Evolutionary conservation across 208 protist species (phyloP).

Genomic region (Phytomonas sp.): DNA sequence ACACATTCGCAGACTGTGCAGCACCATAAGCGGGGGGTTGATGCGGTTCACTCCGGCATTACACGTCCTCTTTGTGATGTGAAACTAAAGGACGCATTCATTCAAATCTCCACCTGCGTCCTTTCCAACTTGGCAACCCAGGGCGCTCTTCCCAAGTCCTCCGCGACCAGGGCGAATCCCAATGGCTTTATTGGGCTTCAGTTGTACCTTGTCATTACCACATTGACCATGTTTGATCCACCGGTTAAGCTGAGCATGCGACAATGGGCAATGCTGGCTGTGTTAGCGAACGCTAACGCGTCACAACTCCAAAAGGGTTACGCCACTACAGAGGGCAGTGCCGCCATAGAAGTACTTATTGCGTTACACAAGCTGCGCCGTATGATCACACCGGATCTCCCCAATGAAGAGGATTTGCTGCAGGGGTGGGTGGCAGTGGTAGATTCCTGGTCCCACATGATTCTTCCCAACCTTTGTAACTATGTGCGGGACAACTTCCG

Average conservation of each 20-base stretch:
- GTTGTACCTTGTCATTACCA: conserved; percentile 18
- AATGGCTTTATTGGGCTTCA: conserved; percentile 9
- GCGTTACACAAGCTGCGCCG: conserved; percentile 22
- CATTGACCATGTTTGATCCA: conserved; percentile 12
- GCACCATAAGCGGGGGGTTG: not conserved
- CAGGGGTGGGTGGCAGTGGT: not conserved
- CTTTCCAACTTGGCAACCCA: not conserved
- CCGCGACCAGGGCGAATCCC: not conserved
- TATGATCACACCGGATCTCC: not conserved
- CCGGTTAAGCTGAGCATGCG: not conserved
- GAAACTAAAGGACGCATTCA: not conserved
- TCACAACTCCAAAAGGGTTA: not conserved
- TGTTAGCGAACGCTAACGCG: conserved; percentile 4
- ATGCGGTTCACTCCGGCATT: not conserved
- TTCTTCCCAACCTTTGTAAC: not conserved
- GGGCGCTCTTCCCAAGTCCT: not conserved
- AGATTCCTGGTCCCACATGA: not conserved
- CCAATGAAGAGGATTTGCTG: not conserved
- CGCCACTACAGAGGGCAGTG: conserved; percentile 4
- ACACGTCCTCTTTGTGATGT: not conserved
- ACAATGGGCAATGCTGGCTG: conserved; percentile 16
- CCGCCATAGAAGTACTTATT: conserved; percentile 36
- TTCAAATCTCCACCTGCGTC: not conserved
- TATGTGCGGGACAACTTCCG: not conserved
- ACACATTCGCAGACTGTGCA: not conserved